These are phyloP conservation scores for Ballota nigra DNA, from an alignment of 257 asterid species.

Conservation along the genomic window DNA sequence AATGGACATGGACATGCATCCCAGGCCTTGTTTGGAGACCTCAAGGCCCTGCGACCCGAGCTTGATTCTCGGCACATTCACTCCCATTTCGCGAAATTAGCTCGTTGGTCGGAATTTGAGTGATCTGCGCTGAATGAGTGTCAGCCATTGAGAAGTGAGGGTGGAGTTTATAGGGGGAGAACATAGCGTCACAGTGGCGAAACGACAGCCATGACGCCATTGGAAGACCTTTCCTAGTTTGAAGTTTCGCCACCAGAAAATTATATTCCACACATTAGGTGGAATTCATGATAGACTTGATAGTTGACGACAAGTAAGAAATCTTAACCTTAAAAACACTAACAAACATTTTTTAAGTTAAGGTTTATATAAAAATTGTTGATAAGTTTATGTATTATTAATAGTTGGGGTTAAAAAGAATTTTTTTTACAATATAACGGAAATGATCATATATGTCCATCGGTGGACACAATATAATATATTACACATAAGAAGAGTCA, in stretches of 20 bases:
- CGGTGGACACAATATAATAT: too few species aligned
- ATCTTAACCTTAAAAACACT: too few species aligned
- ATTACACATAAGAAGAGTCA: too few species aligned
- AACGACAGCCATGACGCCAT: neutral
- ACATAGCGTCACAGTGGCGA: neutral
- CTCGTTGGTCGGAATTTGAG: neutral
- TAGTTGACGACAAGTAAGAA: too few species aligned
- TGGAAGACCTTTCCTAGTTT: neutral
- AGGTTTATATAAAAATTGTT: too few species aligned
- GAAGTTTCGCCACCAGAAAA: neutral
- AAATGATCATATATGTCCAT: too few species aligned
- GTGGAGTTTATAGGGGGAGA: neutral
- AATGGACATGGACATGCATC: constrained; percentile 31
- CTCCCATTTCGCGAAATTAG: constrained; percentile 16
- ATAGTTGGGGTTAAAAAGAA: too few species aligned
- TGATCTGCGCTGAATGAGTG: neutral
- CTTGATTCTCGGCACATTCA: constrained; percentile 24
- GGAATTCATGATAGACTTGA: too few species aligned
- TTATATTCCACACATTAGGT: too few species aligned
- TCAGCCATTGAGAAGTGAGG: neutral
- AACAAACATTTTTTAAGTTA: too few species aligned
- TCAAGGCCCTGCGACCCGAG: constrained; percentile 35
- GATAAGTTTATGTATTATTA: too few species aligned
- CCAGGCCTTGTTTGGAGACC: constrained; percentile 33
- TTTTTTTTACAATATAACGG: too few species aligned